These are phyloP conservation scores for Smallanthus sonchifolius DNA, from an alignment of 129 eudicot genomes.

Conservation along the genomic window DNA sequence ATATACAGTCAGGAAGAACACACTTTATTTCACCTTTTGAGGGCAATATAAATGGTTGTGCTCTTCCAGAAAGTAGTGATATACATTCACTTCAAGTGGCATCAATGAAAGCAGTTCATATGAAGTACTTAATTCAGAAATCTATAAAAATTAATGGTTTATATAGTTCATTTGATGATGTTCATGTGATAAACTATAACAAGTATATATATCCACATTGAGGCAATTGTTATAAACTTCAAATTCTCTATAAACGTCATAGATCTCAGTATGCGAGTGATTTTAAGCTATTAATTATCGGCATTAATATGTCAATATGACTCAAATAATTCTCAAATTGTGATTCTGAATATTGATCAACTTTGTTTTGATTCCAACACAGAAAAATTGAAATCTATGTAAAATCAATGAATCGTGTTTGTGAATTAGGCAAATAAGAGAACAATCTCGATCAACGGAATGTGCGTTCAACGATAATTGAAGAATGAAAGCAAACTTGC, in stretches of 20 bases:
- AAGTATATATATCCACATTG: neutral
- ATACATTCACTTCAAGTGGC: no score
- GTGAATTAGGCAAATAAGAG: neutral
- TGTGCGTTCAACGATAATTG: no score
- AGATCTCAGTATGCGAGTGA: no score
- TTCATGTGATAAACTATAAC: neutral
- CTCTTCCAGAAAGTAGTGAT: neutral
- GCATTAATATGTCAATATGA: no score
- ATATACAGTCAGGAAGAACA: no score
- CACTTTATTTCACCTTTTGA: no score
- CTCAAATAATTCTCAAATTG: no score
- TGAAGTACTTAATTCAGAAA: neutral
- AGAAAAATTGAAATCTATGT: no score
- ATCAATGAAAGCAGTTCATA: no score
- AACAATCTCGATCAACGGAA: neutral
- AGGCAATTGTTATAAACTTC: neutral
- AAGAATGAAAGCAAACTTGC: neutral
- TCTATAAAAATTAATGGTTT: neutral
- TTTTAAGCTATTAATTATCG: no score
- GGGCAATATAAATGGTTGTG: slow-evolving; percentile 12
- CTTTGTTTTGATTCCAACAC: no score
- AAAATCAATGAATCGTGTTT: neutral
- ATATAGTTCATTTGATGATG: neutral
- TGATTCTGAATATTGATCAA: no score
- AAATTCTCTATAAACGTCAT: neutral